Evolutionary conservation across 2,329 filamentous ascomycete species (phyloP), one percentile per base, ranked within the genome.

Genomic region (Xylariaceae sp.): DNA sequence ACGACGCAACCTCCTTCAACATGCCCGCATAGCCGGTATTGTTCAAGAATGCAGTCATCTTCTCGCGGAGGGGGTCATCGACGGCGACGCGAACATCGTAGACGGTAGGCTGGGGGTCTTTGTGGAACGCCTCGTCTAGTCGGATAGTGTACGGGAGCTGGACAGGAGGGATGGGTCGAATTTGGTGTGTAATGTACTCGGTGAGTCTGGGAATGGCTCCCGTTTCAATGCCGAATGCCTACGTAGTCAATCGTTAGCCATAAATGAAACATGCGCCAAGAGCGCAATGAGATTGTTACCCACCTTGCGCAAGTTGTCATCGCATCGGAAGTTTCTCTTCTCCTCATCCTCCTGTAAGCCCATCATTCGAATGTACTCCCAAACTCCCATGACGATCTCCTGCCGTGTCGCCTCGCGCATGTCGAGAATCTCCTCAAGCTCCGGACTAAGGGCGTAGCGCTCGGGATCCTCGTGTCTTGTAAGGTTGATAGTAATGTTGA

Each of bases 321-420:
- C 93, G 71, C 94, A 97, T 45, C 90, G 88, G 67, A 99, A 93
- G 62, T 89, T 89, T 62, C 94, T 85, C 78, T 94, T 94, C 72
- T 99, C 94, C 61, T 97, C 93, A 65, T 96, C 92, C 72, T 97
- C 93, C 73, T 96, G 91, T 51, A 99, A 78, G 15, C 88, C 87
- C 79, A 90, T 89, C 17, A 89, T 81, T 67, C 90, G 88, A 65
- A 96, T 89, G 70, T 99, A 99, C 72, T 97, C 92, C 91, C 92
- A 99, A 37, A 99, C 83, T 11, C 89, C 92, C 80, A 95, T 90
- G 34, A 96, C 86, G 5, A 92, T 88, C 63, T 94, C 92, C 45
- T 91, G 88, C 35, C 92, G 87, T 34, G 94, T 93, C 54, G 91
- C 93, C 73, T 96, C 91, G 53, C 86, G 82, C 69, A 90, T 89